These are phyloP conservation scores for Bipolaris sorokiniana DNA, from an alignment of 2,329 filamentous ascomycete species.

Conservation along the genomic window DNA sequence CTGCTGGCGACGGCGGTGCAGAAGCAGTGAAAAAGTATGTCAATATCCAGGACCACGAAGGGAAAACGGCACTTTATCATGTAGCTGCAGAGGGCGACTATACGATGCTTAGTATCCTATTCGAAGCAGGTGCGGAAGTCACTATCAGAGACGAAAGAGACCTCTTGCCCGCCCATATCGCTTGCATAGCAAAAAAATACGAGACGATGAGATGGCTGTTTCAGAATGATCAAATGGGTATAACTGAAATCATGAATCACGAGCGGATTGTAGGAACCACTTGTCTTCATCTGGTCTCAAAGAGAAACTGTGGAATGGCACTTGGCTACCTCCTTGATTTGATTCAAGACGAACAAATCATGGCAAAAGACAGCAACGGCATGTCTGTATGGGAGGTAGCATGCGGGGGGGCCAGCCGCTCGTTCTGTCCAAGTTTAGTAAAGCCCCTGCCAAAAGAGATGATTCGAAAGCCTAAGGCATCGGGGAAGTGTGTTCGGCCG, in stretches of 20 bases:
- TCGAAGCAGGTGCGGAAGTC: background rate
- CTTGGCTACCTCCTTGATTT: background rate
- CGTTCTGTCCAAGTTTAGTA: too few species aligned
- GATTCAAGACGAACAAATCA: too few species aligned
- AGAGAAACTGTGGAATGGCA: background rate
- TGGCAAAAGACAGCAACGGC: too few species aligned
- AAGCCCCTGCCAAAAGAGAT: too few species aligned
- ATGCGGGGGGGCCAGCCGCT: too few species aligned
- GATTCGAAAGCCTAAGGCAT: too few species aligned
- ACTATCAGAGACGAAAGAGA: background rate
- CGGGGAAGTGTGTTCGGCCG: too few species aligned
- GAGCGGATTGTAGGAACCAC: background rate
- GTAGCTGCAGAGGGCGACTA: background rate
- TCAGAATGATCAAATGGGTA: background rate
- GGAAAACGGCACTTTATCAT: background rate
- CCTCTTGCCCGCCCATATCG: background rate
- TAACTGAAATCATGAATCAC: background rate
- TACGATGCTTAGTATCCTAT: background rate
- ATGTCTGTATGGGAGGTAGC: background rate
- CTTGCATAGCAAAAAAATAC: background rate
- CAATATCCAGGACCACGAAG: background rate
- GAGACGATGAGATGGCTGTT: background rate
- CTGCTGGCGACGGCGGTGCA: too few species aligned
- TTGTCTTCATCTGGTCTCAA: background rate
- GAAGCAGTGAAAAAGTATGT: background rate